Percentiles rank a stretch among this genome's conserved stretches.
Conservation (phyloP, 1,284 basidiomycete species). For the Gomphus bonarii region DNA sequence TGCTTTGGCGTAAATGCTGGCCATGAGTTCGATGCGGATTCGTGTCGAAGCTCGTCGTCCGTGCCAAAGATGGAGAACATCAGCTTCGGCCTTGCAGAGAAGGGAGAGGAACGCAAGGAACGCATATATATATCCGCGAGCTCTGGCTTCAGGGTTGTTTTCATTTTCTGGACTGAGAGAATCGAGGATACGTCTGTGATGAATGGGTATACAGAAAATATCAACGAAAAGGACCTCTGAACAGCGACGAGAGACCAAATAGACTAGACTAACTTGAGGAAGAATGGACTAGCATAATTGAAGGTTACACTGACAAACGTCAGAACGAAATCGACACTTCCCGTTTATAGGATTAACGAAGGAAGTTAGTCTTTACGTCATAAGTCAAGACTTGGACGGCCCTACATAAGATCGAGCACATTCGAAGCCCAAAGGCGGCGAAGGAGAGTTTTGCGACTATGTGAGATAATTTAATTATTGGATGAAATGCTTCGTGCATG, state of each 20-base stretch:
- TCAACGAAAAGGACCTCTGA: neutral
- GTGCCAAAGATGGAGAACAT: slow-evolving; percentile 73
- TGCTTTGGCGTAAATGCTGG: slow-evolving; percentile 84
- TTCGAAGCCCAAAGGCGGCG: slow-evolving; percentile 58
- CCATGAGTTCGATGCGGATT: slow-evolving; percentile 65
- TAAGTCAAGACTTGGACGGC: neutral
- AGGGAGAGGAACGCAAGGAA: slow-evolving; percentile 53
- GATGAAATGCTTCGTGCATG: neutral
- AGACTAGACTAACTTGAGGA: slow-evolving; percentile 38
- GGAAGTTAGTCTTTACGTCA: neutral
- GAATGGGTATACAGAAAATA: slow-evolving; percentile 14
- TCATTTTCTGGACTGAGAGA: slow-evolving; percentile 18
- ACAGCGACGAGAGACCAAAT: slow-evolving; percentile 15
- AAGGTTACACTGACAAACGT: slow-evolving; percentile 56
- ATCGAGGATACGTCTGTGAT: slow-evolving; percentile 25
- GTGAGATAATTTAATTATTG: neutral
- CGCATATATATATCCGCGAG: slow-evolving; percentile 64
- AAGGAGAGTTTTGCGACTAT: slow-evolving; percentile 43
- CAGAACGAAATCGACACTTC: slow-evolving; percentile 49
- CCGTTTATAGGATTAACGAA: neutral
- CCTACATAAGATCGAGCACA: slow-evolving; percentile 56
- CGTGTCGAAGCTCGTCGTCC: slow-evolving; percentile 62
- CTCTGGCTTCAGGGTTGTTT: slow-evolving; percentile 33
- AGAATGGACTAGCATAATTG: slow-evolving; percentile 61
- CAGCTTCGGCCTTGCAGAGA: slow-evolving; percentile 54